phyloP scores from a whole-genome alignment of 257 asterid genomes.

The Datura wrightii region DNA sequence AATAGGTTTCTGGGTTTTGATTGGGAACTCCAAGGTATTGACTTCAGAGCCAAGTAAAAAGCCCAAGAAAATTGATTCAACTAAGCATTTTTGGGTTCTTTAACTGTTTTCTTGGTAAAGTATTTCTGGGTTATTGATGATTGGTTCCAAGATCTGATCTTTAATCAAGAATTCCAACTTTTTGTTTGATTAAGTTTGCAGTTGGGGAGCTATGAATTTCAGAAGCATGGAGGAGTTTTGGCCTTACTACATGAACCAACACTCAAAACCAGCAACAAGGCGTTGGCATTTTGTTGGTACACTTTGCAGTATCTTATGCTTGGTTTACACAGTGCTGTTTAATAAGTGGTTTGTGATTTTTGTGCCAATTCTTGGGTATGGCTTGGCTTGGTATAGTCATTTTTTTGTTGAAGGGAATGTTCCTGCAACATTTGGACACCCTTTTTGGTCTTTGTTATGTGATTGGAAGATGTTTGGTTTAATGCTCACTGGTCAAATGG shows the following conservation, averaged over 20 bases:
- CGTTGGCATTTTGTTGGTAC: constrained; percentile 99
- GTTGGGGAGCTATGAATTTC: constrained; percentile 62
- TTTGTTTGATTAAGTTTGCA: constrained; percentile 5
- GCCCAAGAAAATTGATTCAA: neutral
- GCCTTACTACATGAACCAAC: constrained; percentile 91
- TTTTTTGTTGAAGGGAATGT: constrained; percentile 91
- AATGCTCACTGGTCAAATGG: constrained; percentile 94
- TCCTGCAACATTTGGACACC: constrained; percentile 95
- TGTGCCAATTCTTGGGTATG: constrained; percentile 86
- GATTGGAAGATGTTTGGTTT: constrained; percentile 97
- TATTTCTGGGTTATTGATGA: neutral
- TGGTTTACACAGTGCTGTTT: constrained; percentile 72
- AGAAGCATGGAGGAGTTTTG: constrained; percentile 96
- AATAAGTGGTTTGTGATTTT: constrained; percentile 70
- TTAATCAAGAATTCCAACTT: constrained; percentile 27
- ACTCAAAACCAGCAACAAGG: constrained; percentile 81
- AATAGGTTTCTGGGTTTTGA: neutral
- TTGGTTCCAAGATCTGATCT: constrained; percentile 19
- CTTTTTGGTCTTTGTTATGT: constrained; percentile 88
- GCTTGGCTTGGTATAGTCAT: constrained; percentile 95
- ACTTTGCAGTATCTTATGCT: constrained; percentile 69
- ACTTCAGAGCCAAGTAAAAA: neutral
- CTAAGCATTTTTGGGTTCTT: constrained; percentile 12
- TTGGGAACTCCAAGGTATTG: constrained; percentile 24
- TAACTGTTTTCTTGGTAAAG: constrained; percentile 26